Base-by-base conservation (phyloP, 1,139 yeast genomes). In the Debaryomyces sp. region DNA sequence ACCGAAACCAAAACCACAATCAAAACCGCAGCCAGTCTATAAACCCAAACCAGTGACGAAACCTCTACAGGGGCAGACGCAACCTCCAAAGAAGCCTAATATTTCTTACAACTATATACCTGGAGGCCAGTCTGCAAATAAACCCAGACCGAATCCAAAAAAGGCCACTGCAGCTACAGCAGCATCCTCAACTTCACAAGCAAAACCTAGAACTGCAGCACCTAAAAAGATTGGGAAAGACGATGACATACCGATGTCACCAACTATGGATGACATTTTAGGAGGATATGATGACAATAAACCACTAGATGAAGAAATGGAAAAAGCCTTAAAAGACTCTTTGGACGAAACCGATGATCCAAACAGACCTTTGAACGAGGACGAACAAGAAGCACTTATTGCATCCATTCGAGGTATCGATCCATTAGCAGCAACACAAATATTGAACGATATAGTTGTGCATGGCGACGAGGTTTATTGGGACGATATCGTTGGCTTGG, bases 401-500 rank as follows among this genome's bases (percentile, higher is more conserved):
- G 50, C 58, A 10, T 67, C 71, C 12, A 66, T 76, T 26, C 59
- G 71, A 44, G 81, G 81, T 2, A 70, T 76, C 8, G 81, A 77
- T 55, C 67, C 63, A 49, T 52, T 62, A 48, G 62, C 81, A 50
- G 72, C 76, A 45, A 62, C 68, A 49, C 97, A 90, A 63, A 94
- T 94, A 45, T 75, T 94, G 54, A 88, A 89, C 57, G 98, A 94
- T 63, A 90, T 94, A 56, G 95, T 92, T 6, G 91, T 91, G 7
- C 89, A 87, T 52, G 98, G 98, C 6, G 98, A 94, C 66, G 95
- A 91, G 59, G 98, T 94, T 1, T 89, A 84, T 61, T 94, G 99
- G 99, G 95, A 87, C 41, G 99, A 94, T 64, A 90, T 94, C 55
- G 97, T 97, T 1, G 99, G 99, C 1, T 71, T 94, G 35, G 97